Evolutionary conservation across 805 yeast species (phyloP).

Genomic region (Kurtzmaniella fragi): DNA sequence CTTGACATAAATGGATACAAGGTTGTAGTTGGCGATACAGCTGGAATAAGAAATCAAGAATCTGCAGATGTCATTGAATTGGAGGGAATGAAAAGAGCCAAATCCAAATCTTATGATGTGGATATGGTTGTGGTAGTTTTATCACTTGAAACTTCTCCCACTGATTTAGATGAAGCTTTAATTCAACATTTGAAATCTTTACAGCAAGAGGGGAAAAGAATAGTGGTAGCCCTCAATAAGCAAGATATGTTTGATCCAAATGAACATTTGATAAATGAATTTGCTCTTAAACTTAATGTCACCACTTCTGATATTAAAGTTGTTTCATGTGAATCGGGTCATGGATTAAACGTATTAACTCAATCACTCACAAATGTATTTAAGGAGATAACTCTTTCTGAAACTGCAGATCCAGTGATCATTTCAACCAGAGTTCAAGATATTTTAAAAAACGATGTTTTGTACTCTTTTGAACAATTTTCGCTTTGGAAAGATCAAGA

Average conservation of each 20-base stretch:
- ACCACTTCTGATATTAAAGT: slow-evolving; percentile 12
- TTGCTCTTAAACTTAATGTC: slow-evolving; percentile 9
- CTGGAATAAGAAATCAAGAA: slow-evolving; percentile 65
- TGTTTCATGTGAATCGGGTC: slow-evolving; percentile 58
- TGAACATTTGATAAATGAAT: slow-evolving; percentile 11
- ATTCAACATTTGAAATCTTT: slow-evolving; percentile 30
- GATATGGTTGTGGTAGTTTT: slow-evolving; percentile 68
- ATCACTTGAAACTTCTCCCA: slow-evolving; percentile 36
- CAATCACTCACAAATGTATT: slow-evolving; percentile 40
- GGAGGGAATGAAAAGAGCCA: slow-evolving; percentile 81
- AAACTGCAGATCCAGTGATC: slow-evolving; percentile 57
- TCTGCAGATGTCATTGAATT: slow-evolving; percentile 56
- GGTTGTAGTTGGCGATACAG: slow-evolving; percentile 84
- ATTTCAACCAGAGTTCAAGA: slow-evolving; percentile 76
- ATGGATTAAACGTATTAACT: slow-evolving; percentile 52
- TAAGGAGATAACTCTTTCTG: slow-evolving; percentile 43
- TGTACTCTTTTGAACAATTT: slow-evolving; percentile 70
- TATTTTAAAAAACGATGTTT: slow-evolving; percentile 66
- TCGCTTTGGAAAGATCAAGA: slow-evolving; percentile 41
- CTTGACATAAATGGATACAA: slow-evolving; percentile 81
- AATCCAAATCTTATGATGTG: slow-evolving; percentile 49
- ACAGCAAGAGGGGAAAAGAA: slow-evolving; percentile 20
- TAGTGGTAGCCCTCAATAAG: slow-evolving; percentile 55
- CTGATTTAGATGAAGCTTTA: slow-evolving; percentile 30
- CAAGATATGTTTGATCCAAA: slow-evolving; percentile 33